These are phyloP conservation scores for Sphagnum contortum DNA, from an alignment of 225 moss, liverwort and hornwort genomes.

Conservation along the genomic window DNA sequence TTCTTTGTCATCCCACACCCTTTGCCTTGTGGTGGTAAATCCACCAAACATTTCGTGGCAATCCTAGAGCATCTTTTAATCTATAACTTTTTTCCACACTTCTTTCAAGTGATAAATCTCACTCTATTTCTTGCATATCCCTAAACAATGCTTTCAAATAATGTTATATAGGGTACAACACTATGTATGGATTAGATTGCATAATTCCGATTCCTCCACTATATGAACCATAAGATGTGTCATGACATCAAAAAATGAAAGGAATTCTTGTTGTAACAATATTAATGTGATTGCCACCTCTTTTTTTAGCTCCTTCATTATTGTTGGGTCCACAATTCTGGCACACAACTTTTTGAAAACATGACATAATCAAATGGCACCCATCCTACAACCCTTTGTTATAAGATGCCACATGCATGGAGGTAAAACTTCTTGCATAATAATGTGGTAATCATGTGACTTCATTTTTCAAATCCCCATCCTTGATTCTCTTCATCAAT, in stretches of 20 bases:
- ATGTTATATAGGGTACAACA: slow-evolving; percentile 4
- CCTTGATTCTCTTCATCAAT: too few species aligned
- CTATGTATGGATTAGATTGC: not conserved
- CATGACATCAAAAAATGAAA: not conserved
- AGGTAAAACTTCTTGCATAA: too few species aligned
- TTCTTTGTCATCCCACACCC: not conserved
- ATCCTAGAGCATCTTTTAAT: not conserved
- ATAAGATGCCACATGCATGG: not conserved
- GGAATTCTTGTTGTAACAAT: not conserved
- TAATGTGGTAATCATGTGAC: too few species aligned
- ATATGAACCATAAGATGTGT: not conserved
- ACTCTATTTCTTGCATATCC: not conserved
- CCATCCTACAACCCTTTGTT: not conserved
- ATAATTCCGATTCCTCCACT: not conserved
- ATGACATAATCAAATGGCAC: not conserved
- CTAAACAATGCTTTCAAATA: slow-evolving; percentile 3
- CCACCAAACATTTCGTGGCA: not conserved
- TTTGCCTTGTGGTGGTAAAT: accelerated
- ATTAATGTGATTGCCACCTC: not conserved
- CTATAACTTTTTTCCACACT: not conserved
- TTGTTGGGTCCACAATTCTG: not conserved
- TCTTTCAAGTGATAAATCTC: not conserved
- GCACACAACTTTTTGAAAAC: not conserved
- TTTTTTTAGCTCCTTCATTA: not conserved
- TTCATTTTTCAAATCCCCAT: too few species aligned